Evolutionary conservation across 2,329 filamentous ascomycete species (phyloP).

Genomic region (Lecanicillium sp.): DNA sequence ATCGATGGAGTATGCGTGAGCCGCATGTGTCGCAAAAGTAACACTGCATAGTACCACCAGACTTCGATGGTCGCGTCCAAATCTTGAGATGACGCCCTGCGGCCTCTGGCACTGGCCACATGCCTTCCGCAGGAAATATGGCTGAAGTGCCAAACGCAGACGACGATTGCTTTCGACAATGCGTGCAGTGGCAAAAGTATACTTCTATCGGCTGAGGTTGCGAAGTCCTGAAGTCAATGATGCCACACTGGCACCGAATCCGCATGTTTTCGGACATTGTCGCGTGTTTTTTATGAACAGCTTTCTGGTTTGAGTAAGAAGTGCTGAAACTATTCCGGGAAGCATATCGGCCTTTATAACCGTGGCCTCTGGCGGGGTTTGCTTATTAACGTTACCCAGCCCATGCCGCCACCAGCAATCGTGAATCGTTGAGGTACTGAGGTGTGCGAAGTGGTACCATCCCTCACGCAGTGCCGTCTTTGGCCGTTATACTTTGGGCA

Average conservation of each 20-base stretch:
- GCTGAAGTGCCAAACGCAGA: slow-evolving; percentile 40
- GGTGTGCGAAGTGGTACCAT: too few species aligned
- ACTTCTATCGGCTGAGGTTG: slow-evolving; percentile 25
- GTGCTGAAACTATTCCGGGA: too few species aligned
- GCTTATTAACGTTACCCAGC: too few species aligned
- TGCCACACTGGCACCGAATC: slow-evolving; percentile 31
- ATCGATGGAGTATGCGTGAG: slow-evolving; percentile 38
- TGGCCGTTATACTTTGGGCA: too few species aligned
- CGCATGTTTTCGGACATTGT: slow-evolving; percentile 1
- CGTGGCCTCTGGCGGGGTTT: too few species aligned
- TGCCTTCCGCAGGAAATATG: slow-evolving; percentile 29
- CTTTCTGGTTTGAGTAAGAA: too few species aligned
- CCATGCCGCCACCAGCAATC: too few species aligned
- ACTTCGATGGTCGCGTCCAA: slow-evolving; percentile 31
- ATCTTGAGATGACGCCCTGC: slow-evolving; percentile 23
- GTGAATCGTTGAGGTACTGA: too few species aligned
- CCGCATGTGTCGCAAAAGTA: slow-evolving; percentile 36
- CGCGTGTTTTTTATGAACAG: too few species aligned
- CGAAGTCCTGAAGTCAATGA: slow-evolving; percentile 27
- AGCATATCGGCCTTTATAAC: too few species aligned
- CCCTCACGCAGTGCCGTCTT: too few species aligned
- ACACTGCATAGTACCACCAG: slow-evolving; percentile 34
- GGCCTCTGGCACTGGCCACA: slow-evolving; percentile 30
- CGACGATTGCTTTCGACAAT: slow-evolving; percentile 36
- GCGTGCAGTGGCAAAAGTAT: slow-evolving; percentile 38